phyloP scores from a whole-genome alignment of 2,329 filamentous ascomycete genomes.

The Nothopassalora personata region DNA sequence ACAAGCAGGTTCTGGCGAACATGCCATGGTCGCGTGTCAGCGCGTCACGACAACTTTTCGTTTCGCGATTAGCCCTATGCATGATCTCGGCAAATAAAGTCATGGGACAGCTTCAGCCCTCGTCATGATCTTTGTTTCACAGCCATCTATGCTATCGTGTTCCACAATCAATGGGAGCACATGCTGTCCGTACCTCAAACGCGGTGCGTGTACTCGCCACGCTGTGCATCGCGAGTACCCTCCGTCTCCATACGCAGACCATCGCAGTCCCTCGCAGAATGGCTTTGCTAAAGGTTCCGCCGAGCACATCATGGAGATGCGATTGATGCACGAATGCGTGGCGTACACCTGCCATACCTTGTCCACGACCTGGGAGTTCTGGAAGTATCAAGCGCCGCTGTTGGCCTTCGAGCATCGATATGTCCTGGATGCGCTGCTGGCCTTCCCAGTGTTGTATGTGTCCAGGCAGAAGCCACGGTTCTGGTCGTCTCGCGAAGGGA shows the following conservation, averaged over 20 bases:
- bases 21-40: background rate
- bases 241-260: slow-evolving; percentile 6
- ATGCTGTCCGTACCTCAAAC: slow-evolving; percentile 6
- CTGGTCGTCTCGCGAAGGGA: slow-evolving; percentile 20
- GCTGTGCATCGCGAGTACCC: slow-evolving; percentile 21
- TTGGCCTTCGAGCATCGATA: slow-evolving; percentile 21
- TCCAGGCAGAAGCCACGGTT: slow-evolving; percentile 14
- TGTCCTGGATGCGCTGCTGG: slow-evolving; percentile 21
- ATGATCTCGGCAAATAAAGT: background rate
- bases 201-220: slow-evolving; percentile 21
- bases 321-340: slow-evolving; percentile 17
- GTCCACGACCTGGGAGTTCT: slow-evolving; percentile 20
- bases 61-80: background rate
- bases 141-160: no score
- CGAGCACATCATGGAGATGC: slow-evolving; percentile 12
- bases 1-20: background rate
- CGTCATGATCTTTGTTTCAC: background rate
- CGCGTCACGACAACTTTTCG: background rate
- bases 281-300: background rate
- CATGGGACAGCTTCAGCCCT: background rate
- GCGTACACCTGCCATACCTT: slow-evolving; percentile 14
- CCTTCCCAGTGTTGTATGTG: slow-evolving; percentile 19
- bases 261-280: slow-evolving; percentile 3
- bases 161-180: no score
- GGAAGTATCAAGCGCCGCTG: slow-evolving; percentile 21